Evolutionary conservation across 768 basidiomycete genomes (phyloP).

Genomic region (Podaxis mareebaensis): DNA sequence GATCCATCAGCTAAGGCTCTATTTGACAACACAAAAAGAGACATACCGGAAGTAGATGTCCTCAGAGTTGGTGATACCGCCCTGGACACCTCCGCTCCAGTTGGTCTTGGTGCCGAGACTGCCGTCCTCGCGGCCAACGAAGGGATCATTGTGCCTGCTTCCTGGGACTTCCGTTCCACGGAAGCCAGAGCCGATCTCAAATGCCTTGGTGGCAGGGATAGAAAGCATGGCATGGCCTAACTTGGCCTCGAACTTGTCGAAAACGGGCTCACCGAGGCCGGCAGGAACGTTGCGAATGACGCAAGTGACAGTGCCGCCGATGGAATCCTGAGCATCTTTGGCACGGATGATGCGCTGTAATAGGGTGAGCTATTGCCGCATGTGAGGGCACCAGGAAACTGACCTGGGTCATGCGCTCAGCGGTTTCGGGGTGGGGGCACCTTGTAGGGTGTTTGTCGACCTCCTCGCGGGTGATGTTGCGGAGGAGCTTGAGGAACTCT

Average conservation of each 20-base stretch:
- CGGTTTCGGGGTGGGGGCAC: slow-evolving; percentile 89
- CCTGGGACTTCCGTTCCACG: slow-evolving; percentile 92
- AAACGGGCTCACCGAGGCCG: slow-evolving; percentile 95
- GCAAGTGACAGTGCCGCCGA: slow-evolving; percentile 97
- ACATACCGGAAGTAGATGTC: slow-evolving; percentile 93
- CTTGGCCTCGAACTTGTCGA: slow-evolving; percentile 97
- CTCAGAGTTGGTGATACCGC: slow-evolving; percentile 97
- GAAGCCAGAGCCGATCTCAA: slow-evolving; percentile 98
- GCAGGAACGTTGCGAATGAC: slow-evolving; percentile 89
- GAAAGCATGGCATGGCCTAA: slow-evolving; percentile 98
- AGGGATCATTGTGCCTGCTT: slow-evolving; percentile 90
- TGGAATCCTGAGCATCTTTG: slow-evolving; percentile 88
- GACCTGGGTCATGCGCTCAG: slow-evolving; percentile 89
- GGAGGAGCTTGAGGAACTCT: slow-evolving; percentile 80
- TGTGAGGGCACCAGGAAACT: slow-evolving; percentile 12
- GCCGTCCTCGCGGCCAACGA: slow-evolving; percentile 65
- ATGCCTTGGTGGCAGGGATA: slow-evolving; percentile 97
- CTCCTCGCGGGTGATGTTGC: slow-evolving; percentile 78
- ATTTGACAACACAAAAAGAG: not conserved
- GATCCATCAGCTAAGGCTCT: not conserved
- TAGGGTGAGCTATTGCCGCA: slow-evolving; percentile 4
- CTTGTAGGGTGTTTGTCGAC: slow-evolving; percentile 87
- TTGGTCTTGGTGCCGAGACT: slow-evolving; percentile 84
- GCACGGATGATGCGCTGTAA: slow-evolving; percentile 90
- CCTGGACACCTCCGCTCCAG: slow-evolving; percentile 97